Evolutionary conservation across 1,284 basidiomycete genomes (phyloP), one percentile per base, ranked within the genome.

Genomic region (Clitocybe nebularis): DNA sequence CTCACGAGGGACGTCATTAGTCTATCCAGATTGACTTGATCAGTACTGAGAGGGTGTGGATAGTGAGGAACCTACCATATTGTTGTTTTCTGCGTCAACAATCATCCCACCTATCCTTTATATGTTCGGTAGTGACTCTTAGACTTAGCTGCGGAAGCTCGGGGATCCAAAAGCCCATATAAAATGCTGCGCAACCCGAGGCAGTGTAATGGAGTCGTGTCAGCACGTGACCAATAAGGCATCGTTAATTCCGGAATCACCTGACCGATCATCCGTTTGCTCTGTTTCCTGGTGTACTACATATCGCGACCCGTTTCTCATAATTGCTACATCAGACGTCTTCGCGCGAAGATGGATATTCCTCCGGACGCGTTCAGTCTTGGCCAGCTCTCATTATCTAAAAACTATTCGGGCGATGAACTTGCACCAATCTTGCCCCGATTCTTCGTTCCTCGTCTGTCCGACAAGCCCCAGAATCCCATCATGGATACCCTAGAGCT

Each of bases 381-480:
- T n/a, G n/a, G n/a, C n/a, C n/a, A n/a, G n/a, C n/a, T n/a, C n/a
- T n/a, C n/a, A n/a, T n/a, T n/a, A n/a, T n/a, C n/a, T n/a, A n/a
- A n/a, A n/a, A n/a, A n/a, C n/a, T n/a, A n/a, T n/a, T n/a, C n/a
- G n/a, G n/a, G n/a, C n/a, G 38, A 56, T 16, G 34, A 55, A 16
- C 56, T 79, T 16, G 59, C 68, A 3, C 57, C 62, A 8, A 54
- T 76, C 25, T 46, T 58, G 13, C 66, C 75, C 1, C 59, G 48
- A 11, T 87, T 87, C 57, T 77, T 72, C 47, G 64, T 88, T 20
- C 79, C 82, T 5, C 60, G 50, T 10, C 61, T 89, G 28, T 61
- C 69, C 13, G 75, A 88, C 45, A 77, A 74, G 50, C 85, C 86
- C 2, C 86, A 89, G 54, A 81, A 89, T 58, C 86, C 85, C 1